Base-by-base conservation (phyloP, 176 grass and related monocot species). In the Elymus sibiricus region DNA sequence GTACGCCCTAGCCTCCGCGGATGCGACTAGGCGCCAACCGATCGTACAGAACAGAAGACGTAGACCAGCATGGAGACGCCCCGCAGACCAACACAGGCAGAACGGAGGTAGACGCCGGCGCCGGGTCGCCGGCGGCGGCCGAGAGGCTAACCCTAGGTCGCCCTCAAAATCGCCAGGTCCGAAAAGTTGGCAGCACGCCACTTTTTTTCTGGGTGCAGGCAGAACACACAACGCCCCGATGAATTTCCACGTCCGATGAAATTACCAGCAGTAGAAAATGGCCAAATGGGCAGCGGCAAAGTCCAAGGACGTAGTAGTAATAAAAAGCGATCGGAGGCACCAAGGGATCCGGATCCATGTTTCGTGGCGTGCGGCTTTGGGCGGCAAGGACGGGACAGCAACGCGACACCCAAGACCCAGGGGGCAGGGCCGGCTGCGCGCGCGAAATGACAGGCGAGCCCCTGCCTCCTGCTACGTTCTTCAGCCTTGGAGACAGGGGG, bases 311-410 rank as follows among this genome's bases (percentile, higher is more conserved):
- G 5, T 16, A 11, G 17, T n/a, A n/a, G 17, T 0, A 9, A 4
- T 2, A 27, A 61, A 7, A 75, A 12, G 8, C 0, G 9, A 16
- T 70, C 6, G 80, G 80, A 35, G 62, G 35, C 5, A 79, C 39
- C 64, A 53, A 47, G 71, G 29, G 42, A 51, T 60, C 12, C 62
- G 62, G 79, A 68, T 60, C 79, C 72, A 77, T 82, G 86, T 58
- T 42, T 53, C 11, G 81, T 32, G 87, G 56, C 71, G 71, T 11
- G 61, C 79, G 12, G 13, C 67, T 22, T 7, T 0, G 46, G 64
- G 4, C 21, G 51, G 81, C 35, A 16, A 6, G 42, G 49, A 29
- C 82, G 2, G 72, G 83, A 82, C 79, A 76, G 70, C 60, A 76
- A 82, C 40, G 38, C 75, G 66, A 89, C 75, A 84, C 25, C n/a